These are phyloP conservation scores for Metschnikowia sp. DNA, from an alignment of 805 yeast species.

Conservation along the genomic window DNA sequence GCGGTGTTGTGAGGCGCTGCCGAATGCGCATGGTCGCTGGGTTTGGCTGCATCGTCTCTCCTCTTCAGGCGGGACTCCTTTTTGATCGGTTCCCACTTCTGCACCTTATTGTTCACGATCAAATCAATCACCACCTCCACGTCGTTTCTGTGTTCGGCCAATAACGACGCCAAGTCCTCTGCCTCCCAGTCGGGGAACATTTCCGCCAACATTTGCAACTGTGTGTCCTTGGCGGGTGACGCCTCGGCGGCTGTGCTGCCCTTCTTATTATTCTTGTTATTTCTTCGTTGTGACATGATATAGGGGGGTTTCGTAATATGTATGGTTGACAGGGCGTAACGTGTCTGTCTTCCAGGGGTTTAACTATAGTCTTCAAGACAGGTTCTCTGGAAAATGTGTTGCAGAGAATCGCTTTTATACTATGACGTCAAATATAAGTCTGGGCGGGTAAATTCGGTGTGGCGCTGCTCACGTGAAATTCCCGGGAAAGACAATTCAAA, in stretches of 20 bases:
- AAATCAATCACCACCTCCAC: slow-evolving; percentile 79
- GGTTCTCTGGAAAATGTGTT: neutral
- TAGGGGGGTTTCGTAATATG: slow-evolving; percentile 1
- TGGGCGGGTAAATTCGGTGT: neutral
- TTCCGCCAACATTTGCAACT: slow-evolving; percentile 64
- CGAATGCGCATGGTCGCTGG: slow-evolving; percentile 6
- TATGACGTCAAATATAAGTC: slow-evolving; percentile 3
- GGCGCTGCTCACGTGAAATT: slow-evolving; percentile 3
- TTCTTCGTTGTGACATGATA: slow-evolving; percentile 21
- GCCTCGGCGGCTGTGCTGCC: slow-evolving; percentile 9
- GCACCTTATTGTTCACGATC: slow-evolving; percentile 85
- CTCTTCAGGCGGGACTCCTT: slow-evolving; percentile 53
- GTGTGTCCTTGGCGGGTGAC: slow-evolving; percentile 8
- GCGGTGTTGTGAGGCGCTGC: neutral
- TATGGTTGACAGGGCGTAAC: neutral
- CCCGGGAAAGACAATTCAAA: neutral
- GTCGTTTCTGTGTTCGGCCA: slow-evolving; percentile 69
- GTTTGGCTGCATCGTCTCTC: slow-evolving; percentile 25
- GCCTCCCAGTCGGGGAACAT: slow-evolving; percentile 93
- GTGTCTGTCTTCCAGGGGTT: neutral
- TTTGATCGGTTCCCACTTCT: slow-evolving; percentile 92
- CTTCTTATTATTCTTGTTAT: slow-evolving; percentile 13
- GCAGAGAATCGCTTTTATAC: slow-evolving; percentile 7
- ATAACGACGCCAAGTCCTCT: slow-evolving; percentile 75
- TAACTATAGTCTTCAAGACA: neutral